phyloP scores from a whole-genome alignment of 495 filamentous ascomycete genomes.

The Parathielavia hyrcaniae region DNA sequence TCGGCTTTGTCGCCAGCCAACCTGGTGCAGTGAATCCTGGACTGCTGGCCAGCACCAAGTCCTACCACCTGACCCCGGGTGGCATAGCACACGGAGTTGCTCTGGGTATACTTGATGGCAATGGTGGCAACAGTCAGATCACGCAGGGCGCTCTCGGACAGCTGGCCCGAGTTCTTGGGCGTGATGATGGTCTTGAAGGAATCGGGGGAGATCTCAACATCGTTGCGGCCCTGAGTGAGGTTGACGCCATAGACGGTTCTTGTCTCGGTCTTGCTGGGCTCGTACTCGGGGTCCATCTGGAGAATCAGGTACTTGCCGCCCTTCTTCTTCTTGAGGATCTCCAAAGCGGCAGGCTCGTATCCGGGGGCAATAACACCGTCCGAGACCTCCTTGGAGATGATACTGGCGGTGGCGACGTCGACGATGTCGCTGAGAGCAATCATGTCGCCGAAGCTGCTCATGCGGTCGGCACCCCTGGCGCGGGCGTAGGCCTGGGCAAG shows the following conservation, averaged over 20 bases:
- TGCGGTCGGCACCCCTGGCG: conserved; percentile 89
- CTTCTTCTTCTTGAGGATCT: conserved; percentile 96
- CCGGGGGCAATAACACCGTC: conserved; percentile 91
- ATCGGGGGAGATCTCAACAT: conserved; percentile 73
- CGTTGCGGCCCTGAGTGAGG: conserved; percentile 84
- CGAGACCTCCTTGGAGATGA: conserved; percentile 94
- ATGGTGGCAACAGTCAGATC: conserved; percentile 96
- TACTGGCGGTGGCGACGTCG: conserved; percentile 86
- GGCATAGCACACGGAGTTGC: conserved; percentile 97
- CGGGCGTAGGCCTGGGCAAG: conserved; percentile 93
- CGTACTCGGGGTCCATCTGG: conserved; percentile 84
- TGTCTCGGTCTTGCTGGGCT: conserved; percentile 66
- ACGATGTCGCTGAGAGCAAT: conserved; percentile 87
- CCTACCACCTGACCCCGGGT: conserved; percentile 91
- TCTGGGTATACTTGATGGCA: conserved; percentile 95
- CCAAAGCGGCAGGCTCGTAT: conserved; percentile 76
- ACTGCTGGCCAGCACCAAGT: conserved; percentile 93
- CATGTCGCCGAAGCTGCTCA: conserved; percentile 95
- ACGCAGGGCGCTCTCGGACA: conserved; percentile 75
- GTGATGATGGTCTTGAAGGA: conserved; percentile 80
- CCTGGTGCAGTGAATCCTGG: conserved; percentile 94
- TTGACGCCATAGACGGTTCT: conserved; percentile 84
- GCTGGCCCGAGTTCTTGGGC: conserved; percentile 63
- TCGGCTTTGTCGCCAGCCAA: conserved; percentile 98
- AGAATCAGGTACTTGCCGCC: conserved; percentile 93